These are phyloP conservation scores for Talaromyces sp. DNA, from an alignment of 2,329 filamentous ascomycete genomes.

Conservation along the genomic window DNA sequence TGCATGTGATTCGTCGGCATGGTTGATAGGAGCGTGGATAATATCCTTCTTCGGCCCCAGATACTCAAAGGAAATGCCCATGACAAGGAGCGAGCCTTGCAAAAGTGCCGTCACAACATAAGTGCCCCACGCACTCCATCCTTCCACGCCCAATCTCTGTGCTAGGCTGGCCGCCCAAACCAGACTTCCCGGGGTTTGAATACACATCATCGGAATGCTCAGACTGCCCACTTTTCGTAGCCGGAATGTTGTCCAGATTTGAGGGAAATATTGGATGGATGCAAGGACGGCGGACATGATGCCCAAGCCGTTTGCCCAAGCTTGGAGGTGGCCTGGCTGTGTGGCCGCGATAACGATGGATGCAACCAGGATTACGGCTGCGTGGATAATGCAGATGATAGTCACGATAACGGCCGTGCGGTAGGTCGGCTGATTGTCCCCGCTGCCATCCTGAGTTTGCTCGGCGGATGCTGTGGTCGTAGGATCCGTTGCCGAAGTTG, in stretches of 20 bases:
- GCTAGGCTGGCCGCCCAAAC: constrained; percentile 83
- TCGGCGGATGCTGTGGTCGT: constrained; percentile 14
- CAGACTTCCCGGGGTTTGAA: constrained; percentile 90
- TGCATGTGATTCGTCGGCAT: not conserved
- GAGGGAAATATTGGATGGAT: constrained; percentile 86
- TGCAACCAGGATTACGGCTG: constrained; percentile 60
- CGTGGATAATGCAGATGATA: constrained; percentile 67
- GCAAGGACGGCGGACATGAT: constrained; percentile 73
- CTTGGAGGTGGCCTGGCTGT: constrained; percentile 59
- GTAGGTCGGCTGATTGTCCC: constrained; percentile 47
- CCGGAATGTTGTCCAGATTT: constrained; percentile 86
- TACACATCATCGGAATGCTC: constrained; percentile 96
- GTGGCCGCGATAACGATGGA: constrained; percentile 63
- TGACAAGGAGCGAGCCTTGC: constrained; percentile 72
- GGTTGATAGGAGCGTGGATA: constrained; percentile 3
- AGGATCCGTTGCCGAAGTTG: constrained; percentile 46
- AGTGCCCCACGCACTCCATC: constrained; percentile 95
- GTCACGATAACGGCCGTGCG: constrained; percentile 75
- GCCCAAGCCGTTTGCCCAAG: constrained; percentile 83
- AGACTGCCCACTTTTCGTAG: constrained; percentile 84
- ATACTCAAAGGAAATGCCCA: constrained; percentile 70
- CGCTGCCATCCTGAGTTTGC: not conserved
- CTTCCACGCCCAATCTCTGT: constrained; percentile 68
- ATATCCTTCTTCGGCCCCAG: constrained; percentile 42
- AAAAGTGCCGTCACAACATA: constrained; percentile 80